Evolutionary conservation across 2,329 filamentous ascomycete genomes (phyloP).

Genomic region (Tolypocladium ovalisporum): DNA sequence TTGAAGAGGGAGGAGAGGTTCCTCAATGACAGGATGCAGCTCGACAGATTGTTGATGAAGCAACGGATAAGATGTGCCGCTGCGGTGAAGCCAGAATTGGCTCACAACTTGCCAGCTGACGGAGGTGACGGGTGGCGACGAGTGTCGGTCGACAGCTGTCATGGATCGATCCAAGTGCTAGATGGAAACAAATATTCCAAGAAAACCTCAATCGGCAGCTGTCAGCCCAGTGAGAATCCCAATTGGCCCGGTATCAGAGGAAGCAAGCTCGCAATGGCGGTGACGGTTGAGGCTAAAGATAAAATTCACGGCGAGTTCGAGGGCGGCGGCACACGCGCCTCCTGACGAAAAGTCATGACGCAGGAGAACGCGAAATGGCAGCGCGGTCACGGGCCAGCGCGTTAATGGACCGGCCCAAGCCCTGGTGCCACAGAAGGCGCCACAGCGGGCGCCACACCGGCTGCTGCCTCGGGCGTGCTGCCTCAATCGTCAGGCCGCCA

Average conservation of each 20-base stretch:
- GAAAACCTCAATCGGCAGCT: neutral
- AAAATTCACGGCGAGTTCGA: neutral
- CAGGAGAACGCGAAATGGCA: conserved; percentile 21
- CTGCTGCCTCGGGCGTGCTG: neutral
- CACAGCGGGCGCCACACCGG: conserved; percentile 1
- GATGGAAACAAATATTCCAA: neutral
- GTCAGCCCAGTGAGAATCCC: neutral
- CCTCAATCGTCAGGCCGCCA: neutral
- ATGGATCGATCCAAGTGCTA: neutral
- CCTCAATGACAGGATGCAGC: no score
- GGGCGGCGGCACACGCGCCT: conserved; percentile 3
- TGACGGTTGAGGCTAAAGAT: neutral
- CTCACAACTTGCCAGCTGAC: neutral
- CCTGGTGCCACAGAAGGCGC: neutral
- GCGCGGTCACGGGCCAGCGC: conserved; percentile 21
- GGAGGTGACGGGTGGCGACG: neutral
- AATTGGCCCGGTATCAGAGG: neutral
- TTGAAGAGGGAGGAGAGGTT: neutral
- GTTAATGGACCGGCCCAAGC: conserved; percentile 5
- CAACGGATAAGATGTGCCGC: neutral
- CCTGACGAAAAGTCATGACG: conserved; percentile 12
- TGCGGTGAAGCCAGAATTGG: neutral
- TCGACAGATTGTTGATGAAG: neutral
- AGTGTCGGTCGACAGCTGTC: neutral
- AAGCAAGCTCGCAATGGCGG: neutral